Evolutionary conservation across 75 land plant genomes (phyloP).

Genomic region (Selaginella tamariscina): DNA sequence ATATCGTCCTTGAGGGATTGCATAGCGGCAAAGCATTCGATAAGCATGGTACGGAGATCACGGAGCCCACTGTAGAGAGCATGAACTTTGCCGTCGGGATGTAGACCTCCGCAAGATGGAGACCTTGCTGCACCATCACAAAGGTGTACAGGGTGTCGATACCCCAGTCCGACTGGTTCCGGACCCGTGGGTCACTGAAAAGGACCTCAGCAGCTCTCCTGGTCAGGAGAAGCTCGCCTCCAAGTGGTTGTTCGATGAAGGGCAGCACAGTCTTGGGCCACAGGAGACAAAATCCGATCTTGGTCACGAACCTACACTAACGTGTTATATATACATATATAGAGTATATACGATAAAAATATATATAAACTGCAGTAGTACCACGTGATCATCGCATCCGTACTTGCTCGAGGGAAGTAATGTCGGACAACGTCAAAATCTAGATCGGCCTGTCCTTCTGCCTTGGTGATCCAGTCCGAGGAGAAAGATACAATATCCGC

Average conservation of each 20-base stretch:
- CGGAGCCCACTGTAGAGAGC: constrained; percentile 17
- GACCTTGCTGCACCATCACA: constrained; percentile 13
- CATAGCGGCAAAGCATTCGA: constrained; percentile 17
- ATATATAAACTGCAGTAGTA: no score
- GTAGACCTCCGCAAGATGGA: constrained; percentile 17
- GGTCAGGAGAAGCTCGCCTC: constrained; percentile 19
- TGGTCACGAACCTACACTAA: constrained; percentile 18
- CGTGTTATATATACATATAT: no score
- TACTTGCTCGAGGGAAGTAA: constrained; percentile 20
- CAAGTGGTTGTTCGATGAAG: constrained; percentile 20
- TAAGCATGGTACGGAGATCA: constrained; percentile 19
- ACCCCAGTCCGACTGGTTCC: constrained; percentile 20
- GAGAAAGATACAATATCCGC: constrained; percentile 20
- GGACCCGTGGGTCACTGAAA: constrained; percentile 15
- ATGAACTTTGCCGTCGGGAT: constrained; percentile 23
- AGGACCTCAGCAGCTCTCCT: constrained; percentile 12
- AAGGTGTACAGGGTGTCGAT: constrained; percentile 24
- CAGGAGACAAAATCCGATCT: constrained; percentile 15
- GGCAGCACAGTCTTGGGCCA: constrained; percentile 21
- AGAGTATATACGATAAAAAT: no score
- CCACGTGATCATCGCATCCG: constrained; percentile 26
- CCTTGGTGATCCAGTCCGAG: constrained; percentile 21
- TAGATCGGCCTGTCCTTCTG: constrained; percentile 17
- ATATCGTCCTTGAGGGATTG: constrained; percentile 15
- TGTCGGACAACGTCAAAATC: constrained; percentile 23